Evolutionary conservation across 306 rosid species (phyloP).

Genomic region (Geum urbanum): DNA sequence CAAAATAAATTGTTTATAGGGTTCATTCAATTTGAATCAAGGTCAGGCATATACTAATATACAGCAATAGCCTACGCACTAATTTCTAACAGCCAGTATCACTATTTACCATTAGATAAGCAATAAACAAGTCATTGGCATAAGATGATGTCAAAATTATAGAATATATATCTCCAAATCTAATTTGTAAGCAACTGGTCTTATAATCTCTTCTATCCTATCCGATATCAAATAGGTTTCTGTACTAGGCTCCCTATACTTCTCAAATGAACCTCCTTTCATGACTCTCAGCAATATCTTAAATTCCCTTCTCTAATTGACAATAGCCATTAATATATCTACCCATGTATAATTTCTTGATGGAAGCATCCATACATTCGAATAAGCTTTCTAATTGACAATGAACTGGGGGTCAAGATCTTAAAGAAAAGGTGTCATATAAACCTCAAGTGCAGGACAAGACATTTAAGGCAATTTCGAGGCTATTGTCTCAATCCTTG

Average conservation of each 20-base stretch:
- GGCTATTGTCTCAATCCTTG: background rate
- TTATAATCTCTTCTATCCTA: background rate
- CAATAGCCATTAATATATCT: background rate
- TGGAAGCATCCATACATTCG: background rate
- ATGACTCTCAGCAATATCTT: background rate
- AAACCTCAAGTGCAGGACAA: background rate
- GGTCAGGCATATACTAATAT: no score
- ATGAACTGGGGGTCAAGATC: background rate
- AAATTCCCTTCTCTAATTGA: background rate
- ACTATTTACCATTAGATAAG: no score
- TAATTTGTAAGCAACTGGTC: no score
- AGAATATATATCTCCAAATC: no score
- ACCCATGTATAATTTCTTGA: background rate
- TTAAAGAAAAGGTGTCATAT: background rate
- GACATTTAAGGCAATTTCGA: background rate
- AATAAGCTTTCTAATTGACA: background rate
- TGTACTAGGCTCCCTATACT: background rate
- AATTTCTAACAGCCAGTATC: no score
- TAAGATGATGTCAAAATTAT: no score
- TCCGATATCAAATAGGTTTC: background rate
- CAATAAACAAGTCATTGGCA: no score
- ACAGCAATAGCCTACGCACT: no score
- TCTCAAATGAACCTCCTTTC: background rate
- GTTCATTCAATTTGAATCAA: no score
- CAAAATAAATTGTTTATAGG: no score